Conservation (phyloP, 2,329 filamentous ascomycete species). For the Neospermospora avenae region DNA sequence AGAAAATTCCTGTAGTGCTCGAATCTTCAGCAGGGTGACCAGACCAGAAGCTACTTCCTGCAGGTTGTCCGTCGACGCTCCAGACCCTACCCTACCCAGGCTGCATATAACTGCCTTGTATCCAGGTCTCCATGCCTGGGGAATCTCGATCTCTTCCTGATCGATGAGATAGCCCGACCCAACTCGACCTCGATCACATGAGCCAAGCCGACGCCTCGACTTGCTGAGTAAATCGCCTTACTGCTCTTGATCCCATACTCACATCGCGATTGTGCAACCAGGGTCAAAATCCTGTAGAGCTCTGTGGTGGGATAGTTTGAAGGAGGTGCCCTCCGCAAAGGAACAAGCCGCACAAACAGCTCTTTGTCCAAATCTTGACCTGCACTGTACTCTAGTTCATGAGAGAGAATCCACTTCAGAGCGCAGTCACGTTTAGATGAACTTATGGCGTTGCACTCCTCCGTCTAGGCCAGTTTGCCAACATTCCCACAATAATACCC, state of each 20-base stretch:
- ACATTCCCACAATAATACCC: conserved; percentile 10
- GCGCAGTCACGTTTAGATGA: conserved; percentile 11
- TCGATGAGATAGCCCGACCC: not conserved
- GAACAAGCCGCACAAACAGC: conserved; percentile 6
- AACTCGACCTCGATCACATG: not conserved
- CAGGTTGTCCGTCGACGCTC: not conserved
- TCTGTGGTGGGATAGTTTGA: not conserved
- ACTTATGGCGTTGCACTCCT: conserved; percentile 15
- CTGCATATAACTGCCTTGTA: not conserved
- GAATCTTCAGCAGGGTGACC: not conserved
- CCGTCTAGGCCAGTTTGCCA: conserved; percentile 8
- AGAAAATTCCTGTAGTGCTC: not conserved
- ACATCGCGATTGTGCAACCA: not conserved
- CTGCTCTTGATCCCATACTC: not conserved
- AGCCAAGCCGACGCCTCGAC: not conserved
- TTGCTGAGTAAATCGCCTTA: not conserved
- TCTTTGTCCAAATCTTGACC: not conserved
- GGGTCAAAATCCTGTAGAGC: not conserved
- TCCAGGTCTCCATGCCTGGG: not conserved
- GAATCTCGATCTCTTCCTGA: not conserved
- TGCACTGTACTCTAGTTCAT: not conserved
- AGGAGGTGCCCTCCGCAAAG: conserved; percentile 19
- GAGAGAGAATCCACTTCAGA: not conserved
- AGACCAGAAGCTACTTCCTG: not conserved
- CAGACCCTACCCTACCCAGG: not conserved